phyloP scores from a whole-genome alignment of 306 rosid species.

The Pyrus pyrifolia region DNA sequence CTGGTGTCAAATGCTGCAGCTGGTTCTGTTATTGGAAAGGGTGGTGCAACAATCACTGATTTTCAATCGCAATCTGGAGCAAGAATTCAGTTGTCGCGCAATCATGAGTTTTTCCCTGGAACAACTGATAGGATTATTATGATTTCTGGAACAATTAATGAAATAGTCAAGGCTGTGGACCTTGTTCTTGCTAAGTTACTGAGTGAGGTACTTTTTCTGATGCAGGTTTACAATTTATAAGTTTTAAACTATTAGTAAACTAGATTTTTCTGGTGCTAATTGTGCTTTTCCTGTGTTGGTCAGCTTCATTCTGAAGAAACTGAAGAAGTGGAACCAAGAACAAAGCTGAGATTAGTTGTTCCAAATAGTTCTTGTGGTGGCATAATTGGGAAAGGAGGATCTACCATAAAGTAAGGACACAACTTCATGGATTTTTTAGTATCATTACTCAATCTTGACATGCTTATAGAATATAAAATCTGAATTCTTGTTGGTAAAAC shows the following conservation, averaged over 20 bases:
- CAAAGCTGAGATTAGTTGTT: conserved; percentile 85
- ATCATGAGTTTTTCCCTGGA: conserved; percentile 96
- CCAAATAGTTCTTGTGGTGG: conserved; percentile 99
- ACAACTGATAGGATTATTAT: conserved; percentile 96
- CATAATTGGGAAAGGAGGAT: conserved; percentile 96
- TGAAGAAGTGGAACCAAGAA: conserved; percentile 73
- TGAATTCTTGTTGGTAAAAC: not conserved
- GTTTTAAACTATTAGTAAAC: conserved; percentile 1
- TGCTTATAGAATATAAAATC: not conserved
- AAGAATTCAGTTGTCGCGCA: conserved; percentile 92
- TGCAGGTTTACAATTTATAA: conserved; percentile 6
- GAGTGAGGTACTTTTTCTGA: conserved; percentile 67
- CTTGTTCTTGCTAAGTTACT: conserved; percentile 82
- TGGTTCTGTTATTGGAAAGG: conserved; percentile 99
- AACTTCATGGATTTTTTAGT: conserved; percentile 10
- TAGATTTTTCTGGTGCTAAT: conserved; percentile 14
- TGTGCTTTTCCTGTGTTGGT: conserved; percentile 10
- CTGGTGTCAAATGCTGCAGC: conserved; percentile 99
- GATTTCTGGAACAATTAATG: conserved; percentile 85
- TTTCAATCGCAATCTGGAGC: conserved; percentile 99
- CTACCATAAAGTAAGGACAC: conserved; percentile 78
- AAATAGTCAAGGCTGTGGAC: conserved; percentile 75
- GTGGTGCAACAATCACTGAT: conserved; percentile 98
- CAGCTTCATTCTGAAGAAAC: conserved; percentile 85
- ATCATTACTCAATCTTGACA: not conserved